Conservation (phyloP, 2,329 filamentous ascomycete species). For the Amesomyces nigricolor region DNA sequence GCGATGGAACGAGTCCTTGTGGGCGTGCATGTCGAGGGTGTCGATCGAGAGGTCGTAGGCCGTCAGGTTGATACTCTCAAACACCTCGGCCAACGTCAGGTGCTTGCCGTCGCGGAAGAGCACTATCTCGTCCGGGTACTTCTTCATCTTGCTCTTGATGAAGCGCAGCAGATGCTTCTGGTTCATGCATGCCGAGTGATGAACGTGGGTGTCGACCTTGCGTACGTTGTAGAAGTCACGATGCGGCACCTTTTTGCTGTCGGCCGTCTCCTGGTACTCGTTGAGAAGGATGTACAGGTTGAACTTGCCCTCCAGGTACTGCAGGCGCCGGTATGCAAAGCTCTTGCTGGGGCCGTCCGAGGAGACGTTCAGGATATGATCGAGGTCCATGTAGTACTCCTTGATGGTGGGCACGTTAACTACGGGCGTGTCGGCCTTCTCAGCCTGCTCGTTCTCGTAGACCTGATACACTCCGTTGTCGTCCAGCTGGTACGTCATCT, state of each 20-base stretch:
- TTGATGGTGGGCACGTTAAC: conserved; percentile 84
- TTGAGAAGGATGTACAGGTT: conserved; percentile 90
- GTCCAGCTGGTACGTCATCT: conserved; percentile 74
- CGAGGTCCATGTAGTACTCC: conserved; percentile 94
- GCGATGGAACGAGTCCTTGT: conserved; percentile 95
- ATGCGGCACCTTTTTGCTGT: conserved; percentile 96
- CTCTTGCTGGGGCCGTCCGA: conserved; percentile 95
- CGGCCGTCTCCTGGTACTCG: conserved; percentile 95
- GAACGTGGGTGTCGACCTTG: conserved; percentile 98
- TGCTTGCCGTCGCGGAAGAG: conserved; percentile 88
- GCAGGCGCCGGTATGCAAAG: conserved; percentile 88
- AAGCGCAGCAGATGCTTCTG: conserved; percentile 97
- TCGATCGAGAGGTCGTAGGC: conserved; percentile 98
- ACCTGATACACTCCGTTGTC: conserved; percentile 87
- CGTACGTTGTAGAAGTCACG: conserved; percentile 98
- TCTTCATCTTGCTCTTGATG: conserved; percentile 99
- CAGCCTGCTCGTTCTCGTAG: conserved; percentile 63
- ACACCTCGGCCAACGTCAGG: conserved; percentile 86
- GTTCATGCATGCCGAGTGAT: conserved; percentile 99
- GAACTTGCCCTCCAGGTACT: conserved; percentile 95
- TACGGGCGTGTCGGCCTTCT: conserved; percentile 60
- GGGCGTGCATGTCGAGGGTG: conserved; percentile 98
- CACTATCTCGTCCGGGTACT: conserved; percentile 88
- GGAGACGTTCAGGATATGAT: conserved; percentile 79
- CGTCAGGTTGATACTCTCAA: conserved; percentile 93